Conservation (phyloP, 1,284 basidiomycete species). For the Albatrellus sp. region DNA sequence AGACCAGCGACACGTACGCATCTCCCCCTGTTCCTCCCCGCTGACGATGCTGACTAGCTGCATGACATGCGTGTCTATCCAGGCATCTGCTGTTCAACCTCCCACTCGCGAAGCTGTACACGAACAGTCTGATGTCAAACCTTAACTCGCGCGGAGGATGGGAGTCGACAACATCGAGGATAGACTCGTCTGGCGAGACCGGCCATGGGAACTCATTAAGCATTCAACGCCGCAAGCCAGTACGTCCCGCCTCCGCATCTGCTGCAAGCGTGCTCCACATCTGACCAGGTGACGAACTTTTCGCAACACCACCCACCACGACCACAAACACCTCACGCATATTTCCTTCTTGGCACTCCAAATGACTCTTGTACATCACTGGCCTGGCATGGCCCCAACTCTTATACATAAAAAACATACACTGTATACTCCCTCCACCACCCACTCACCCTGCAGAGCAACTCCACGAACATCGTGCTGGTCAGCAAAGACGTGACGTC, state of each 20-base stretch:
- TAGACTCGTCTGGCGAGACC: neutral
- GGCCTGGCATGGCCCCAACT: too few relatives aligned
- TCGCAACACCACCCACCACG: too few relatives aligned
- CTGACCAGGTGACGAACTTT: too few relatives aligned
- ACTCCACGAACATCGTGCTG: neutral
- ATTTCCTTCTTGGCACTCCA: too few relatives aligned
- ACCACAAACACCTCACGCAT: too few relatives aligned
- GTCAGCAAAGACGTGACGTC: neutral
- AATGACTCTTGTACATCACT: too few relatives aligned
- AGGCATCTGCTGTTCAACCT: constrained; percentile 28
- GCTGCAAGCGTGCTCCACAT: too few relatives aligned
- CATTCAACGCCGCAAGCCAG: neutral
- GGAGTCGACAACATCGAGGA: constrained; percentile 8
- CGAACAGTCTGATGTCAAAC: constrained; percentile 29
- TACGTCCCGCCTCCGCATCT: neutral
- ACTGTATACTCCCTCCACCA: neutral
- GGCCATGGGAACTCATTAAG: neutral
- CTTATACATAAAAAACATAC: too few relatives aligned
- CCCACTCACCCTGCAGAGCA: neutral
- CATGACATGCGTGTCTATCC: neutral
- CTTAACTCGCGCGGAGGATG: constrained; percentile 25
- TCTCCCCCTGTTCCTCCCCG: neutral
- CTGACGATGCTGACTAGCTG: neutral
- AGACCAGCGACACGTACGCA: neutral
- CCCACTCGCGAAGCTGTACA: constrained; percentile 29